Evolutionary conservation across 768 basidiomycete species (phyloP).

Genomic region (Tricholoma hemisulphureum): DNA sequence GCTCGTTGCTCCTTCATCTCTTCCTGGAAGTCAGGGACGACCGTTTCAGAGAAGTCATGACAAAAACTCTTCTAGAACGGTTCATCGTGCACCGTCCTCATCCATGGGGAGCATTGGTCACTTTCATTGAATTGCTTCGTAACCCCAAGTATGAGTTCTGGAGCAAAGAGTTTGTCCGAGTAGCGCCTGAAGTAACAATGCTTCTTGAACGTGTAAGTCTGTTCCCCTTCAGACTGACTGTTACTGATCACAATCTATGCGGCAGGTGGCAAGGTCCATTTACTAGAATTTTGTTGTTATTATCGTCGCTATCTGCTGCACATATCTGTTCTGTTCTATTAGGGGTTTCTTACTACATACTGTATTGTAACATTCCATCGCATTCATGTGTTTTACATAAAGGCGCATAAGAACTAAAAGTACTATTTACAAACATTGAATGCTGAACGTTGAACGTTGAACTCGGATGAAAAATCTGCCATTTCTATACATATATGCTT

Average conservation of each 20-base stretch:
- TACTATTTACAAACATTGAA: too few relatives aligned
- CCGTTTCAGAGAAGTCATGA: conserved; percentile 76
- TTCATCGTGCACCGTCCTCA: conserved; percentile 94
- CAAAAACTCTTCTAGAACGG: conserved; percentile 88
- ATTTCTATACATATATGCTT: too few relatives aligned
- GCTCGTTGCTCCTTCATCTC: conserved; percentile 82
- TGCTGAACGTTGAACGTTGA: too few relatives aligned
- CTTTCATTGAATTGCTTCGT: conserved; percentile 90
- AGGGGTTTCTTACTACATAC: conserved; percentile 65
- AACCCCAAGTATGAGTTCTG: conserved; percentile 91
- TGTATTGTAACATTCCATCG: conserved; percentile 80
- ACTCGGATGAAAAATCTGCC: too few relatives aligned
- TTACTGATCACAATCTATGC: conserved; percentile 4
- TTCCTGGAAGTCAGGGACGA: conserved; percentile 80
- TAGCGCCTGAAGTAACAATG: conserved; percentile 83
- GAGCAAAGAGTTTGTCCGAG: conserved; percentile 82
- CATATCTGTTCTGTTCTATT: conserved; percentile 68
- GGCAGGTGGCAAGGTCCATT: conserved; percentile 73
- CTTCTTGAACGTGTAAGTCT: conserved; percentile 77
- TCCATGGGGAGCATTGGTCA: conserved; percentile 92
- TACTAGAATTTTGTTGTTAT: conserved; percentile 72
- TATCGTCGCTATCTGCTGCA: conserved; percentile 77
- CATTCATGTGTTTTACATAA: conserved; percentile 54
- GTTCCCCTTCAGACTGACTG: conserved; percentile 7
- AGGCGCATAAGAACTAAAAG: not conserved